Conservation (phyloP, 1,284 basidiomycete genomes). For the Pseudozyma sp. region DNA sequence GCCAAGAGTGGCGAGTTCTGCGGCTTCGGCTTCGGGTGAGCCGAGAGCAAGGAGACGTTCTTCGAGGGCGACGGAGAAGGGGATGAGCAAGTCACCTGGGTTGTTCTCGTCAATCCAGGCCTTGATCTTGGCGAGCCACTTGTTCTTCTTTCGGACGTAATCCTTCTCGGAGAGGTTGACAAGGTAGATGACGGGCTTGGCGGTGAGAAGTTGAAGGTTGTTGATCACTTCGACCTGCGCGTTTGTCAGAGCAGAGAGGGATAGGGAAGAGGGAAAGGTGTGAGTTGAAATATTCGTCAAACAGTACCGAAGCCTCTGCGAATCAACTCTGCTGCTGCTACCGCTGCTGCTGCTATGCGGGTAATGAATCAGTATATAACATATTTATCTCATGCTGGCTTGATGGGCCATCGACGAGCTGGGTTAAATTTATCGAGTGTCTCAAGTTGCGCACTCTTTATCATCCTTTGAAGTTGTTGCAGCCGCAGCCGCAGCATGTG, state of each 20-base stretch:
- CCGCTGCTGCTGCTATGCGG: slow-evolving; percentile 7
- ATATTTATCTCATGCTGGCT: slow-evolving; percentile 64
- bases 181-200: slow-evolving; percentile 97
- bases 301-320: too few relatives aligned
- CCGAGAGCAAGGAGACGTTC: slow-evolving; percentile 79
- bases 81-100: slow-evolving; percentile 93
- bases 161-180: slow-evolving; percentile 97
- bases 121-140: slow-evolving; percentile 99
- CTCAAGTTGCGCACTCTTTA: slow-evolving; percentile 75
- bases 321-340: slow-evolving; percentile 3
- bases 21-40: slow-evolving; percentile 59
- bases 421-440: slow-evolving; percentile 78
- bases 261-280: background rate
- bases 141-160: slow-evolving; percentile 98
- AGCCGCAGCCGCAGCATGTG: slow-evolving; percentile 1
- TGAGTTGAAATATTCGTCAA: too few relatives aligned
- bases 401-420: slow-evolving; percentile 77
- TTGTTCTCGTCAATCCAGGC: slow-evolving; percentile 98
- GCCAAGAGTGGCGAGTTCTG: slow-evolving; percentile 62
- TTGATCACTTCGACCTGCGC: slow-evolving; percentile 94
- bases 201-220: slow-evolving; percentile 87
- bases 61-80: slow-evolving; percentile 96
- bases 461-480: slow-evolving; percentile 73
- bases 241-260: background rate
- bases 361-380: slow-evolving; percentile 48